Evolutionary conservation across 495 filamentous ascomycete species (phyloP).

Genomic region (Podospora pseudocomata): DNA sequence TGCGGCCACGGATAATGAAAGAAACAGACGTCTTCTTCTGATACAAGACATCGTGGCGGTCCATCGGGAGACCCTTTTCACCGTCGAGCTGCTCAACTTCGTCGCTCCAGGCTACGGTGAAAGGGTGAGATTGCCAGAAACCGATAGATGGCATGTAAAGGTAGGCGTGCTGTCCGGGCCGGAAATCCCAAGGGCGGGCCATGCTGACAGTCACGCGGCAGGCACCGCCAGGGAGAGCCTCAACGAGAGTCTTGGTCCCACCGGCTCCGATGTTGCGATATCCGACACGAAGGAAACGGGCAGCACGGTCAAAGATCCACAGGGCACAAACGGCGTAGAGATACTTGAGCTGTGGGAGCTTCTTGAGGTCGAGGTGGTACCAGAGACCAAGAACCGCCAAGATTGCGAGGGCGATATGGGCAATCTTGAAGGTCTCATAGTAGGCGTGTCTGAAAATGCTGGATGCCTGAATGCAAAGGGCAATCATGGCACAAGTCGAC

Average conservation of each 20-base stretch:
- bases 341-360: constrained; percentile 60
- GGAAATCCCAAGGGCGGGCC: constrained; percentile 69
- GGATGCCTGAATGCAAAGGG: constrained; percentile 65
- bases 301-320: constrained; percentile 62
- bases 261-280: constrained; percentile 68
- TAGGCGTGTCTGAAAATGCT: constrained; percentile 82
- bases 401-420: constrained; percentile 69
- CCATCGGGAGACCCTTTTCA: constrained; percentile 52
- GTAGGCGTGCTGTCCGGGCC: constrained; percentile 75
- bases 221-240: constrained; percentile 62
- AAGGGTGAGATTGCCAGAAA: constrained; percentile 66
- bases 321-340: constrained; percentile 56
- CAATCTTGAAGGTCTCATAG: constrained; percentile 79
- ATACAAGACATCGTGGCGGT: constrained; percentile 54
- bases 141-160: constrained; percentile 75
- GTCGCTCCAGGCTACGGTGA: constrained; percentile 63
- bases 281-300: constrained; percentile 50
- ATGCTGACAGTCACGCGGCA: constrained; percentile 70
- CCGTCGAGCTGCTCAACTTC: constrained; percentile 43
- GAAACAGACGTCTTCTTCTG: constrained; percentile 63
- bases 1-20: constrained; percentile 71
- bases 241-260: constrained; percentile 55
- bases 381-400: constrained; percentile 64
- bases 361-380: constrained; percentile 61
- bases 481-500: constrained; percentile 57